Evolutionary conservation across 176 grass and related monocot genomes (phyloP), one percentile per base, ranked within the genome.

Genomic region (Oryza australiensis): DNA sequence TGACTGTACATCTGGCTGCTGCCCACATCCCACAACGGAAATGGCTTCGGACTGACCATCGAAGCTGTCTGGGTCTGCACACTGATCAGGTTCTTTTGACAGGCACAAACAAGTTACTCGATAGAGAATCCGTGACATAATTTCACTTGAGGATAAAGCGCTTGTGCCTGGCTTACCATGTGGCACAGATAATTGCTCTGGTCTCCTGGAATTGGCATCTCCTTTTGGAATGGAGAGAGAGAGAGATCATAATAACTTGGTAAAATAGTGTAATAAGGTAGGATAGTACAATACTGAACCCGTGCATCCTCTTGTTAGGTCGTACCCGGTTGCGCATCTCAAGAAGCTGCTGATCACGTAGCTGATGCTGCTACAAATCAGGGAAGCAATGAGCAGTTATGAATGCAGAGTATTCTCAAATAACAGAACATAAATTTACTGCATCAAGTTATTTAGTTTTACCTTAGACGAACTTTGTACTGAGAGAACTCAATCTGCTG

Each of bases 241-340:
- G 2, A 8, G 4, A n/a, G n/a, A n/a, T n/a, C n/a, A 40, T 82
- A 66, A 79, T 10, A 49, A 26, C 8, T 46, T 62, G 29, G 0
- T 35, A 26, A 63, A 80, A n/a, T 0, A 7, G 3, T 68, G 12
- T 12, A 16, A 0, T 10, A 33, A 41, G 28, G 27, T 24, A 60
- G 16, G 29, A 4, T 55, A 9, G 43, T 37, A 37, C 35, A 43
- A 73, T 30, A 79, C 29, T 27, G 80, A 35, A 51, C 40, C 1
- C 12, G 24, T 65, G 14, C 8, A 22, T 67, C 42, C 23, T 70
- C 9, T 75, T 30, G 16, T 83, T 12, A 26, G 35, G 35, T 37
- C 45, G 7, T 87, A 94, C 92, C 92, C 86, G 89, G 78, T 81
- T 77, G 12, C 9, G 84, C 59, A 94, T 86, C 33, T 82, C 75